phyloP scores from a whole-genome alignment of 768 basidiomycete genomes.

The Leccinum boreale region DNA sequence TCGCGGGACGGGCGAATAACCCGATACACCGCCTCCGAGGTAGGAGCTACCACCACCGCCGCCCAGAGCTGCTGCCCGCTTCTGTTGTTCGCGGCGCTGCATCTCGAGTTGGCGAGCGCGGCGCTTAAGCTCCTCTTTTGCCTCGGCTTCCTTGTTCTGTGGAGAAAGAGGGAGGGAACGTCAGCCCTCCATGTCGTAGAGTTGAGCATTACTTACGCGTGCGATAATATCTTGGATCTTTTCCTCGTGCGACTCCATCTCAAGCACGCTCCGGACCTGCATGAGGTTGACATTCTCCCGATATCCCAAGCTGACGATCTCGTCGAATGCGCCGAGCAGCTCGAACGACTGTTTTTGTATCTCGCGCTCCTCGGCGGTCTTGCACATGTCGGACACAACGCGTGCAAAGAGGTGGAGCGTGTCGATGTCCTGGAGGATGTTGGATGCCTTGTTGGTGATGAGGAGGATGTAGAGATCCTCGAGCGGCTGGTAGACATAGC shows the following conservation, averaged over 20 bases:
- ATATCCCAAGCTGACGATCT: slow-evolving; percentile 89
- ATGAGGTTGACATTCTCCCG: slow-evolving; percentile 74
- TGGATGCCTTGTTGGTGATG: slow-evolving; percentile 98
- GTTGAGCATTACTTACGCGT: slow-evolving; percentile 49
- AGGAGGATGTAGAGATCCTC: slow-evolving; percentile 96
- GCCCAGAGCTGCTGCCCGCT: slow-evolving; percentile 56
- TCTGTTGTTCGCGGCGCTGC: slow-evolving; percentile 93
- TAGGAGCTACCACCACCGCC: slow-evolving; percentile 48
- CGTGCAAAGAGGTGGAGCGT: slow-evolving; percentile 93
- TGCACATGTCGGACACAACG: slow-evolving; percentile 88
- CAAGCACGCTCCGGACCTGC: slow-evolving; percentile 74
- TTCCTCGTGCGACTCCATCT: slow-evolving; percentile 92
- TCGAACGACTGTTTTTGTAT: slow-evolving; percentile 91
- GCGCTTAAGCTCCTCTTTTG: slow-evolving; percentile 97
- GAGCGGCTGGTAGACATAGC: slow-evolving; percentile 94
- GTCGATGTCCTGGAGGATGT: slow-evolving; percentile 89
- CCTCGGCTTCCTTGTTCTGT: slow-evolving; percentile 98
- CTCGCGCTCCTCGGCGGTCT: slow-evolving; percentile 83
- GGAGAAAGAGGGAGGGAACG: not conserved
- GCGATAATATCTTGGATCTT: slow-evolving; percentile 99
- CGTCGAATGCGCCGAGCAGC: slow-evolving; percentile 92
- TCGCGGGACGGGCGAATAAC: slow-evolving; percentile 71
- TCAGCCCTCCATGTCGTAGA: not conserved
- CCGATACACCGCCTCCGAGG: slow-evolving; percentile 63
- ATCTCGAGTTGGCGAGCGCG: slow-evolving; percentile 97